A percentile compares a stretch with the other conserved stretches of the same genome.
phyloP scores from a whole-genome alignment of 2,329 filamentous ascomycete genomes.

The Apiospora sp. region DNA sequence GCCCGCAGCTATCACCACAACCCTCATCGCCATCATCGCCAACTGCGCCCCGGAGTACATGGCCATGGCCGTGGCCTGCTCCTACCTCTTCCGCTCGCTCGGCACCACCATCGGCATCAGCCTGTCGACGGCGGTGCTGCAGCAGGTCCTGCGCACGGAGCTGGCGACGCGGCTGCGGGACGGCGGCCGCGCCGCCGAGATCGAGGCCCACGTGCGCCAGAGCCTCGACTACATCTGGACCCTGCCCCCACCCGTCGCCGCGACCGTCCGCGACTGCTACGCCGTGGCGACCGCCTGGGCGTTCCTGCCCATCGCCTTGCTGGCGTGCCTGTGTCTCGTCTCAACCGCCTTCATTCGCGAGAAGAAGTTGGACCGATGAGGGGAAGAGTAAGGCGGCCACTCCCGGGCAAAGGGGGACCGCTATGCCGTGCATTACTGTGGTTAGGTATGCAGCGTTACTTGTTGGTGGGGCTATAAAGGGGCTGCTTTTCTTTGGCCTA shows the following conservation, averaged over 20 bases:
- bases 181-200: constrained; percentile 67
- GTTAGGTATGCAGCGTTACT: neutral
- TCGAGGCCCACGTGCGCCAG: constrained; percentile 73
- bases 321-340: constrained; percentile 49
- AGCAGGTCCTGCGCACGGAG: constrained; percentile 68
- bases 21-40: constrained; percentile 75
- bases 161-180: constrained; percentile 62
- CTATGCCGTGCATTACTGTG: neutral
- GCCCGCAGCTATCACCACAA: constrained; percentile 70
- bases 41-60: constrained; percentile 73
- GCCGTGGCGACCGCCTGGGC: constrained; percentile 53
- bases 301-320: constrained; percentile 48
- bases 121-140: constrained; percentile 75
- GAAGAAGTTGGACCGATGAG: constrained; percentile 55
- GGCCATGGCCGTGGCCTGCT: constrained; percentile 79
- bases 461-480: neutral
- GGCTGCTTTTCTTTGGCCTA: neutral
- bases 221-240: constrained; percentile 73
- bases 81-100: constrained; percentile 81
- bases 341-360: constrained; percentile 63
- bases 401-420: neutral
- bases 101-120: constrained; percentile 80
- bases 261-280: constrained; percentile 72
- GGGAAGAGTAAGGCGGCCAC: neutral
- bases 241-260: constrained; percentile 66